Conservation (phyloP, 2,329 filamentous ascomycete species). For the Curvularia spicifera region DNA sequence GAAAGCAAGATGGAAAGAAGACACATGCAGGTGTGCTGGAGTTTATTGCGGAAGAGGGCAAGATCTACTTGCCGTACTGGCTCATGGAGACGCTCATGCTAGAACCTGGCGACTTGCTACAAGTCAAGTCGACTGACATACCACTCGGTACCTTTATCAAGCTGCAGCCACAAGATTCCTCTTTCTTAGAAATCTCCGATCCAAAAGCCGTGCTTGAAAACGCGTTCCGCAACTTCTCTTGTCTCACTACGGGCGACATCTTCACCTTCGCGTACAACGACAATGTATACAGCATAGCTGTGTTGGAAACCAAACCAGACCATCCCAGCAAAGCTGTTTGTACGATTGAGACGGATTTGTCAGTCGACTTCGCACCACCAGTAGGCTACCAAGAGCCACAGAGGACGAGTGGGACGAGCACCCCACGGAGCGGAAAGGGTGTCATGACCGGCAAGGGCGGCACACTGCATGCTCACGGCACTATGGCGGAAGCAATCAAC, state of each 20-base stretch:
- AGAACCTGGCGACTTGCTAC: slow-evolving; percentile 91
- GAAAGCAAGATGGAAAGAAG: slow-evolving; percentile 81
- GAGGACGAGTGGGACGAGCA: slow-evolving; percentile 80
- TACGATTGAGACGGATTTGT: slow-evolving; percentile 94
- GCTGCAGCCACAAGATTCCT: slow-evolving; percentile 89
- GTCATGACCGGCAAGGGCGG: slow-evolving; percentile 71
- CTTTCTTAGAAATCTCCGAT: slow-evolving; percentile 95
- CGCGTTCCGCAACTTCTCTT: slow-evolving; percentile 94
- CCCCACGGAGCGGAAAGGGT: slow-evolving; percentile 73
- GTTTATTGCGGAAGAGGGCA: slow-evolving; percentile 96
- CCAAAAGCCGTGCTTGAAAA: slow-evolving; percentile 97
- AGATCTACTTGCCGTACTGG: slow-evolving; percentile 96
- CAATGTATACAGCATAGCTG: slow-evolving; percentile 88
- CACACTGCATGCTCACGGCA: slow-evolving; percentile 80
- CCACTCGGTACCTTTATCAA: slow-evolving; percentile 93
- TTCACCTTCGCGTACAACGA: slow-evolving; percentile 99
- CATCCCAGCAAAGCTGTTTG: slow-evolving; percentile 83
- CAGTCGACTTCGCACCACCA: slow-evolving; percentile 93
- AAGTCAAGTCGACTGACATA: slow-evolving; percentile 93
- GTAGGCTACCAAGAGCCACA: slow-evolving; percentile 93
- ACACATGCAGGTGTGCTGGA: slow-evolving; percentile 96
- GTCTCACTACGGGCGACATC: slow-evolving; percentile 88
- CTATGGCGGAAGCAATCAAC: slow-evolving; percentile 98
- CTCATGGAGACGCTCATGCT: slow-evolving; percentile 92
- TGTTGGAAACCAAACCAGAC: slow-evolving; percentile 90